A percentile compares a stretch with the other conserved stretches of the same genome.
phyloP scores from a whole-genome alignment of 2,329 filamentous ascomycete genomes.

The Pyrenophora teres region DNA sequence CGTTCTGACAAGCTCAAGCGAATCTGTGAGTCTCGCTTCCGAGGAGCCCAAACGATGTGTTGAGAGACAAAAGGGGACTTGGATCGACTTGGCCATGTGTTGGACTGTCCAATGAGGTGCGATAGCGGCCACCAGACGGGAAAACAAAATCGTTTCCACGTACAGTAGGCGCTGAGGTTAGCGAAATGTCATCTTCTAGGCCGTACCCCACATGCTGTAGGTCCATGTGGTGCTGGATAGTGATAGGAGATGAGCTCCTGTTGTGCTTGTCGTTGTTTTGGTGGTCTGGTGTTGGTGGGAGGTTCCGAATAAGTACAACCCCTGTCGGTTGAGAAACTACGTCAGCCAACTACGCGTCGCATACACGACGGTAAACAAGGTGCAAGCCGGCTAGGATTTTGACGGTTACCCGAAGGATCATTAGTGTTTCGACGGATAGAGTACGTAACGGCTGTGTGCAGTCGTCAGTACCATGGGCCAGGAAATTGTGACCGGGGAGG shows the following conservation, averaged over 20 bases:
- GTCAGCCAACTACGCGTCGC: constrained; percentile 15
- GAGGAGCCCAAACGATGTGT: constrained; percentile 3
- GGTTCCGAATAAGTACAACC: constrained; percentile 16
- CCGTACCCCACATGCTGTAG: constrained; percentile 15
- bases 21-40: not conserved
- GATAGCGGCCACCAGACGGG: constrained; percentile 4
- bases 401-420: constrained; percentile 16
- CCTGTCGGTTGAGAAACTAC: constrained; percentile 8
- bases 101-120: constrained; percentile 10
- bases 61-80: constrained; percentile 9
- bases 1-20: not conserved
- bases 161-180: constrained; percentile 11
- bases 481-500: constrained; percentile 9
- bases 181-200: constrained; percentile 9
- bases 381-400: constrained; percentile 6
- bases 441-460: constrained; percentile 12
- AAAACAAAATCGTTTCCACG: constrained; percentile 11
- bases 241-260: constrained; percentile 6
- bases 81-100: constrained; percentile 4
- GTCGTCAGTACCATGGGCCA: constrained; percentile 7
- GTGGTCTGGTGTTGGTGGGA: constrained; percentile 9
- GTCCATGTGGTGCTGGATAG: constrained; percentile 5
- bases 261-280: constrained; percentile 7
- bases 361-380: constrained; percentile 8
- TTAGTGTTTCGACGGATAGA: constrained; percentile 13